phyloP scores from a whole-genome alignment of 1,284 basidiomycete genomes.

The Marasmius oreades region DNA sequence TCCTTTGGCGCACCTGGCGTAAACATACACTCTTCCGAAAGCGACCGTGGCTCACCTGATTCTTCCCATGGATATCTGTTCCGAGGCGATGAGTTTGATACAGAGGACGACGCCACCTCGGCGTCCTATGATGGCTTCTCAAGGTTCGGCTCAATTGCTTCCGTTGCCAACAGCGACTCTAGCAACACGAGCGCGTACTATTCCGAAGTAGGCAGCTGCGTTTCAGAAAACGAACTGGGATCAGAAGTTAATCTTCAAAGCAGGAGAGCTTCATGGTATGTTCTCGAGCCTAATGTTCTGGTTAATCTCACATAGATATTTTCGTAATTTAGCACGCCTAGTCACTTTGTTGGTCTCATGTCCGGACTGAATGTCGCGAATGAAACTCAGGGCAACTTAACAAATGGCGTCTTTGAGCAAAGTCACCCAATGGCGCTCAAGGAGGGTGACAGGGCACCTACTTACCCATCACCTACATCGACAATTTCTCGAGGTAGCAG shows the following conservation, averaged over 20 bases:
- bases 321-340: slow-evolving; percentile 30
- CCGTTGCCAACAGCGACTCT: slow-evolving; percentile 55
- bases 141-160: slow-evolving; percentile 58
- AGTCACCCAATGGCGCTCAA: slow-evolving; percentile 5
- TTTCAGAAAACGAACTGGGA: slow-evolving; percentile 29
- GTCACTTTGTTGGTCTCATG: slow-evolving; percentile 40
- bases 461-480: slow-evolving; percentile 37
- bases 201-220: slow-evolving; percentile 44
- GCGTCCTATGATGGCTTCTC: slow-evolving; percentile 44
- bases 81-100: slow-evolving; percentile 40
- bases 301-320: slow-evolving; percentile 11
- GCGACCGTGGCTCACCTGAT: slow-evolving; percentile 49
- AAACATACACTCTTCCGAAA: slow-evolving; percentile 42
- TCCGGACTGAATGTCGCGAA: slow-evolving; percentile 43
- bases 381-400: slow-evolving; percentile 23
- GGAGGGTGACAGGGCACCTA: slow-evolving; percentile 19
- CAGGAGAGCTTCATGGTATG: slow-evolving; percentile 51
- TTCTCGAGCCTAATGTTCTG: slow-evolving; percentile 8
- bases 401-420: slow-evolving; percentile 24
- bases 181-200: slow-evolving; percentile 49
- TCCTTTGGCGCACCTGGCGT: slow-evolving; percentile 56
- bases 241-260: slow-evolving; percentile 28
- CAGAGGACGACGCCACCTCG: slow-evolving; percentile 45
- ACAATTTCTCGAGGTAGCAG: slow-evolving; percentile 42
- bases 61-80: slow-evolving; percentile 36